These are phyloP conservation scores for Paecilomyces fulvus DNA, from an alignment of 2,329 filamentous ascomycete species.

Conservation along the genomic window DNA sequence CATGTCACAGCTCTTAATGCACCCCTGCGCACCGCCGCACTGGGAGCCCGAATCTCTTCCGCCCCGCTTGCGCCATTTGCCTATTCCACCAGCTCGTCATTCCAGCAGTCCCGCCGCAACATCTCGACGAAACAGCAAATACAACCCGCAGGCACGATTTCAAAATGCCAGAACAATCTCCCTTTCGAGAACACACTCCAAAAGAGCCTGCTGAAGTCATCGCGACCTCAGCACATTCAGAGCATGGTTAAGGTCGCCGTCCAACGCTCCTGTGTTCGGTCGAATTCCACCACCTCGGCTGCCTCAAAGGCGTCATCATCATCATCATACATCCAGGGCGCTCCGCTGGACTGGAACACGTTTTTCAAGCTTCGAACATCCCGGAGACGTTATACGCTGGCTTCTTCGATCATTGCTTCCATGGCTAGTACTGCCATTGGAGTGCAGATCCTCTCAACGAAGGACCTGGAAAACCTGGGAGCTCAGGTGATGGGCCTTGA, in stretches of 20 bases:
- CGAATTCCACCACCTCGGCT: slow-evolving; percentile 19
- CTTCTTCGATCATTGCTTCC: slow-evolving; percentile 62
- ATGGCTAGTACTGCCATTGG: slow-evolving; percentile 49
- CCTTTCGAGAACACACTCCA: not conserved
- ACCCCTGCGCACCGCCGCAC: slow-evolving; percentile 25
- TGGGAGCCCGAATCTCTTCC: slow-evolving; percentile 19
- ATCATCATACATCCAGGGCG: slow-evolving; percentile 3
- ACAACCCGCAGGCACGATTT: slow-evolving; percentile 15
- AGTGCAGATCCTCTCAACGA: slow-evolving; percentile 52
- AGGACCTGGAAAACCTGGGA: slow-evolving; percentile 57
- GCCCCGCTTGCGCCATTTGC: slow-evolving; percentile 16
- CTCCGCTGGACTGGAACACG: slow-evolving; percentile 72
- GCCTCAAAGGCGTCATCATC: not conserved
- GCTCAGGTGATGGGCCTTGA: slow-evolving; percentile 74
- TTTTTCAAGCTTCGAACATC: slow-evolving; percentile 87
- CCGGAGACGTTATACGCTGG: slow-evolving; percentile 73
- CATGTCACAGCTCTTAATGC: slow-evolving; percentile 18
- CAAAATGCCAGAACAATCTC: slow-evolving; percentile 10
- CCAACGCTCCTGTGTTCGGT: slow-evolving; percentile 6
- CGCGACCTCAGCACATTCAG: slow-evolving; percentile 6
- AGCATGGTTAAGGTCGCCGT: slow-evolving; percentile 6
- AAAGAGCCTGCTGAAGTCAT: slow-evolving; percentile 9
- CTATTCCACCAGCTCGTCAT: slow-evolving; percentile 6
- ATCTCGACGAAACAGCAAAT: slow-evolving; percentile 3
- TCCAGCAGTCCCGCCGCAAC: slow-evolving; percentile 5